phyloP scores from a whole-genome alignment of 805 yeast genomes.

The Sugiyamaella qingdaonensis region DNA sequence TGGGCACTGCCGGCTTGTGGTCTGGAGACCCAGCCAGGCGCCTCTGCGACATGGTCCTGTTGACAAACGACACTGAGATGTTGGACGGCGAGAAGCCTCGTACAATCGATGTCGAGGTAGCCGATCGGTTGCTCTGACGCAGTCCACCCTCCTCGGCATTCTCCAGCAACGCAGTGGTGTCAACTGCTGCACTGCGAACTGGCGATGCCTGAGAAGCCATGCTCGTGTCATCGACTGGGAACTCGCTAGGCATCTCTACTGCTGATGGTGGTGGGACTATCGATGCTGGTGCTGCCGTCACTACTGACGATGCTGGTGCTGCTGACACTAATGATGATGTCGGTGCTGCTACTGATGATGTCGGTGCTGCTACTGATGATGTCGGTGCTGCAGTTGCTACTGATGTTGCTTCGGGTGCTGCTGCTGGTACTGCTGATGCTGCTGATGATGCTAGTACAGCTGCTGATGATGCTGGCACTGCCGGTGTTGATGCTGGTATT shows the following conservation, averaged over 20 bases:
- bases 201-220: no score
- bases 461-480: neutral
- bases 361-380: neutral
- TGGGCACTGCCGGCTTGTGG: conserved; percentile 3
- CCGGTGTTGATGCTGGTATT: neutral
- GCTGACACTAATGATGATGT: neutral
- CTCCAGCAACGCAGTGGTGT: neutral
- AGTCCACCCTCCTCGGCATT: conserved; percentile 4
- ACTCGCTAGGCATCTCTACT: no score
- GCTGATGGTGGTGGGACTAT: no score
- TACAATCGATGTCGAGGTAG: conserved; percentile 33
- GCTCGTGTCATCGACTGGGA: no score
- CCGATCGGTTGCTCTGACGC: conserved; percentile 21
- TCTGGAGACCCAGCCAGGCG: neutral
- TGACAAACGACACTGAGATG: conserved; percentile 31
- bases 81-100: conserved; percentile 38
- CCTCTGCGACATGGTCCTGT: conserved; percentile 15
- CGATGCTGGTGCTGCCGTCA: no score
- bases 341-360: neutral
- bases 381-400: neutral
- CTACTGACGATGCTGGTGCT: no score
- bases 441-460: neutral
- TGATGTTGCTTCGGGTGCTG: neutral
- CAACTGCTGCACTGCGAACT: no score
- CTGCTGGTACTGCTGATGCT: no score